Conservation (phyloP, 1,284 basidiomycete species). For the Microbotryum violaceum region DNA sequence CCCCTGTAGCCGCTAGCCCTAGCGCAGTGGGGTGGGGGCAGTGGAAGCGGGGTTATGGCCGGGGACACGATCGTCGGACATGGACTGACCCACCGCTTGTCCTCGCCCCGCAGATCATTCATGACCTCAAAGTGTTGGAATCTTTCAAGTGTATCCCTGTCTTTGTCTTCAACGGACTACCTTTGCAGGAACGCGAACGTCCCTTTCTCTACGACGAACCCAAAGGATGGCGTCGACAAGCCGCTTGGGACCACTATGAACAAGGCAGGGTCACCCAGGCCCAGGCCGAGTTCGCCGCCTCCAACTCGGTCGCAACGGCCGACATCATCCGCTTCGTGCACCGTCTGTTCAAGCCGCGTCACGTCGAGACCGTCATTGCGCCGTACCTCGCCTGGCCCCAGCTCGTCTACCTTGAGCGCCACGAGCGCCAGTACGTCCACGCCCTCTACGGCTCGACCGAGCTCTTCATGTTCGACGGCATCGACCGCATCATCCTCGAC, state of each 20-base stretch:
- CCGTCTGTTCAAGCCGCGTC: conserved; percentile 85
- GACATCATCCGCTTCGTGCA: conserved; percentile 89
- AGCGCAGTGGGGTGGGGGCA: no score
- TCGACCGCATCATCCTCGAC: conserved; percentile 85
- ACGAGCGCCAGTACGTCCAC: conserved; percentile 89
- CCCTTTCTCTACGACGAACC: conserved; percentile 18
- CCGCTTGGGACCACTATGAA: conserved; percentile 87
- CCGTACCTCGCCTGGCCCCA: conserved; percentile 92
- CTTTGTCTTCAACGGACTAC: conserved; percentile 86
- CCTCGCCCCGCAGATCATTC: conserved; percentile 61
- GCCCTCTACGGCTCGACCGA: conserved; percentile 88
- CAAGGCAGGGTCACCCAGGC: conserved; percentile 77
- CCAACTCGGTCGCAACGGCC: conserved; percentile 58
- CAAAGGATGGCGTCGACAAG: conserved; percentile 43
- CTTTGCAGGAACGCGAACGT: conserved; percentile 48
- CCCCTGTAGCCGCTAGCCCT: no score
- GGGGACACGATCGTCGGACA: neutral
- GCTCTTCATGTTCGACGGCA: conserved; percentile 71
- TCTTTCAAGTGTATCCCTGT: conserved; percentile 86
- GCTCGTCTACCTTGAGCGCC: conserved; percentile 87
- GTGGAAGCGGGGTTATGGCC: no score
- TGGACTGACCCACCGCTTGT: neutral
- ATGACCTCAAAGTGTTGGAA: conserved; percentile 83
- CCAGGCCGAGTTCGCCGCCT: conserved; percentile 66
- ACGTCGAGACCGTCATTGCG: conserved; percentile 92